These are phyloP conservation scores for Monilinia polystroma DNA, from an alignment of 2,329 filamentous ascomycete genomes.

Conservation along the genomic window DNA sequence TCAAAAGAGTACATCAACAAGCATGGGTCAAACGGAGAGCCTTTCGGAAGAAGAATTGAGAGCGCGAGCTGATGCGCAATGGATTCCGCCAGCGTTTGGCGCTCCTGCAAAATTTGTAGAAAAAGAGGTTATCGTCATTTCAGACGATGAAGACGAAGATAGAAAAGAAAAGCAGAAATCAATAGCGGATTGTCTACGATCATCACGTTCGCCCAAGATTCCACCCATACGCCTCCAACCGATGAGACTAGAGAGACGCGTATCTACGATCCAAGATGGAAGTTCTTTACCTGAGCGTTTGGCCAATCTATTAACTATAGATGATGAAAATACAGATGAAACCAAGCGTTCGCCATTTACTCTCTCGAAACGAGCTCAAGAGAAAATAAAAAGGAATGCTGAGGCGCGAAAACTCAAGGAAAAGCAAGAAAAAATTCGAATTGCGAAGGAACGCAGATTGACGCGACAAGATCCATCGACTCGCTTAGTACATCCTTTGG, in stretches of 20 bases:
- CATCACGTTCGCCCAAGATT: background rate
- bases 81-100: conserved; percentile 30
- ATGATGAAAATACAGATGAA: conserved; percentile 7
- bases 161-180: conserved; percentile 3
- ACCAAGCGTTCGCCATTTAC: background rate
- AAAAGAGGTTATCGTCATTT: conserved; percentile 9
- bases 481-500: conserved; percentile 38
- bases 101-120: conserved; percentile 7
- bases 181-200: conserved; percentile 12
- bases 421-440: conserved; percentile 27
- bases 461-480: conserved; percentile 32
- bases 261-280: background rate
- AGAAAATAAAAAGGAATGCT: conserved; percentile 11
- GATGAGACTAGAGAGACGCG: background rate
- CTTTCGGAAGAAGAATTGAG: conserved; percentile 28
- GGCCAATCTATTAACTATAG: conserved; percentile 9
- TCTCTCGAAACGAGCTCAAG: conserved; percentile 14
- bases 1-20: background rate
- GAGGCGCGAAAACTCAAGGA: conserved; percentile 23
- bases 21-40: conserved; percentile 24
- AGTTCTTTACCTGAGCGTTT: conserved; percentile 13
- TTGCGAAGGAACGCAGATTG: conserved; percentile 34
- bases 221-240: background rate
- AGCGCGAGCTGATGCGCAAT: conserved; percentile 28
- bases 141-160: conserved; percentile 19